These are phyloP conservation scores for Pseudogymnoascus sp. DNA, from an alignment of 2,329 filamentous ascomycete genomes.

Conservation along the genomic window DNA sequence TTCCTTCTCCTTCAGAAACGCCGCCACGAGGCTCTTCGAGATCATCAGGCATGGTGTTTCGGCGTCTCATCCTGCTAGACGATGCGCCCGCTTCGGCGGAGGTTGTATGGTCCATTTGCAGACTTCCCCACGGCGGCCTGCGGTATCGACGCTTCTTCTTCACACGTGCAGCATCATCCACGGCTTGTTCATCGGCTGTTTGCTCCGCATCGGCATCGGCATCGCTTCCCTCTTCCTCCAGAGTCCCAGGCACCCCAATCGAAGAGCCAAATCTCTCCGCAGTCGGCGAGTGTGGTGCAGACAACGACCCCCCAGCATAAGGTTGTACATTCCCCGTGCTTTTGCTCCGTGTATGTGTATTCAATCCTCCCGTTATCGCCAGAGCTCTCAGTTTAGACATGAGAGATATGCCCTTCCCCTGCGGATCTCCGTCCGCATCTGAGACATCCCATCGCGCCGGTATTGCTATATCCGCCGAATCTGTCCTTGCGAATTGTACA, in stretches of 20 bases:
- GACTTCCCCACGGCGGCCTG: constrained; percentile 31
- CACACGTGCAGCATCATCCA: constrained; percentile 38
- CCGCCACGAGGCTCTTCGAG: constrained; percentile 49
- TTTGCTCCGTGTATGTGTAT: constrained; percentile 36
- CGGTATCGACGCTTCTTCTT: constrained; percentile 58
- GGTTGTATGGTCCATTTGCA: not conserved
- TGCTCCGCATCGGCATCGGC: constrained; percentile 75
- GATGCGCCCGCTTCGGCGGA: constrained; percentile 38
- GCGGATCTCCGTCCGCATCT: constrained; percentile 39
- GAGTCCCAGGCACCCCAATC: constrained; percentile 39
- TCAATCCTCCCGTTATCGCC: constrained; percentile 40
- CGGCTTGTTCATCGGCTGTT: constrained; percentile 66
- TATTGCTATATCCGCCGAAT: constrained; percentile 34
- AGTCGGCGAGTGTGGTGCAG: constrained; percentile 41
- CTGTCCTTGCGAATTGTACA: constrained; percentile 63
- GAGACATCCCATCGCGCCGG: constrained; percentile 57
- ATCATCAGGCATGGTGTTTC: constrained; percentile 56
- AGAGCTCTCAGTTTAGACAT: constrained; percentile 74
- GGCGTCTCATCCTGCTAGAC: constrained; percentile 52
- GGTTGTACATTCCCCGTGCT: constrained; percentile 24
- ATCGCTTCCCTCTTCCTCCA: constrained; percentile 56
- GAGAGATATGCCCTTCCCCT: constrained; percentile 56
- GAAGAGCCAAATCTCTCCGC: constrained; percentile 36
- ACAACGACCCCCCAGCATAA: constrained; percentile 29
- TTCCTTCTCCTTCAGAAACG: constrained; percentile 67